These are phyloP conservation scores for Paramarasmius palmivorus DNA, from an alignment of 1,284 basidiomycete species.

Conservation along the genomic window DNA sequence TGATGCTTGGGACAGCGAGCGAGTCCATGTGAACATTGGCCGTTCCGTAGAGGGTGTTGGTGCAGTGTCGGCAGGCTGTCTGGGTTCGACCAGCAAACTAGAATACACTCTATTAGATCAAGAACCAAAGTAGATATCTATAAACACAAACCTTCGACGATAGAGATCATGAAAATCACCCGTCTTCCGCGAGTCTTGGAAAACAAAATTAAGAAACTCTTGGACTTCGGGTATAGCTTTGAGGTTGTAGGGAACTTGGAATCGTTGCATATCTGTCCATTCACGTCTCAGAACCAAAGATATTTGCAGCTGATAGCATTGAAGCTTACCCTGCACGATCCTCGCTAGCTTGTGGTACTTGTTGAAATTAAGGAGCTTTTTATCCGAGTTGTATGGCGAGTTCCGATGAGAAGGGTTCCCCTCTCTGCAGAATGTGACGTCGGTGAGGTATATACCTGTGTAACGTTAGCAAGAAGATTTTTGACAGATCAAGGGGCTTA, in stretches of 20 bases:
- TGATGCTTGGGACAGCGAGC: constrained; percentile 40
- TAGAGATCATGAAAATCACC: constrained; percentile 82
- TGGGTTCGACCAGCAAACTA: constrained; percentile 79
- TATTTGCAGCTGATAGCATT: not conserved
- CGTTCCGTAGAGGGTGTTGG: constrained; percentile 66
- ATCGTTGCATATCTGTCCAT: constrained; percentile 84
- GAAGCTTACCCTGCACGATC: constrained; percentile 74
- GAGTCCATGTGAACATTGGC: constrained; percentile 75
- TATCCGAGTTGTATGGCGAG: constrained; percentile 74
- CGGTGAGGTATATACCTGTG: constrained; percentile 84
- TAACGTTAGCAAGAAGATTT: constrained; percentile 7
- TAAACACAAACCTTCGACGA: constrained; percentile 65
- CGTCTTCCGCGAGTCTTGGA: constrained; percentile 70
- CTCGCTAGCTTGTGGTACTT: constrained; percentile 90
- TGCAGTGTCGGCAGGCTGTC: constrained; percentile 69
- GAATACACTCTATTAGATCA: constrained; percentile 8
- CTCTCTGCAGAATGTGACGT: constrained; percentile 94
- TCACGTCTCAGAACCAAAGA: not conserved
- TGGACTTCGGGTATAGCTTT: constrained; percentile 86
- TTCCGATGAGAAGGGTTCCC: constrained; percentile 88
- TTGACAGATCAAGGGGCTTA: constrained; percentile 33
- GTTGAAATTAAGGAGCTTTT: constrained; percentile 93
- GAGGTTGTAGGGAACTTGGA: constrained; percentile 85
- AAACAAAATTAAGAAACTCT: constrained; percentile 69
- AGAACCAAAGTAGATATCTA: constrained; percentile 10